Evolutionary conservation across 352 stramenopile species (phyloP), one percentile per base, ranked within the genome.

Genomic region (Pythium periplocum): DNA sequence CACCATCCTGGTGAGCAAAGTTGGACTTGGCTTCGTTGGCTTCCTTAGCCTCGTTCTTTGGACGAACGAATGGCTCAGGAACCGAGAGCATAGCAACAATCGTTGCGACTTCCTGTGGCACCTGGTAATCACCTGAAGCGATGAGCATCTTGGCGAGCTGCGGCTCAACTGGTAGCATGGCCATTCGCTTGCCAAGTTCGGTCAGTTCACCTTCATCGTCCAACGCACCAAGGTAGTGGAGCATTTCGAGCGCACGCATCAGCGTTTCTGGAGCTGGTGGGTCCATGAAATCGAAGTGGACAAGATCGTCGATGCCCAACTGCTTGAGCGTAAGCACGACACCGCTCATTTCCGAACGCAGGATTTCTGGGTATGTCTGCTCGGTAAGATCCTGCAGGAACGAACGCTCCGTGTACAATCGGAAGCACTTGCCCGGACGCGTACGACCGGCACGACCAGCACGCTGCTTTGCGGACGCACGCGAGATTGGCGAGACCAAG

Each of bases 281-380:
- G 64, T 99, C 97, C 95, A 99, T 99, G 60, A 99, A 99, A 83
- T 99, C 97, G 63, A 99, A 99, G 65, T 99, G 93, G 3, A 99
- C 96, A 5, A 99, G 76, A 63, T 99, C 96, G 56, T 99, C 90
- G 61, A 99, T 99, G n/a, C 95, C 96, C 1, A 99, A 65, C 71
- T 99, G 98, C 66, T 98, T 88, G 44, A 99, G 73, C 41, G 95
- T 99, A 32, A 99, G 85, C 31, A 99, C 96, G 12, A 98, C 94
- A 49, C 86, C 91, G 52, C 82, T 95, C 87, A 99, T 95, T 58
- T 97, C 88, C 0, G 92, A 98, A 35, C 97, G 85, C 43, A 99
- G 67, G 69, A 99, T 99, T 65, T 99, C 97, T 3, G 97, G 97
- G 71, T 99, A 99, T 6, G 96, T 99, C 59, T 98, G 97, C 64